These are phyloP conservation scores for Paxillus rubicundulus DNA, from an alignment of 768 basidiomycete species.

Conservation along the genomic window DNA sequence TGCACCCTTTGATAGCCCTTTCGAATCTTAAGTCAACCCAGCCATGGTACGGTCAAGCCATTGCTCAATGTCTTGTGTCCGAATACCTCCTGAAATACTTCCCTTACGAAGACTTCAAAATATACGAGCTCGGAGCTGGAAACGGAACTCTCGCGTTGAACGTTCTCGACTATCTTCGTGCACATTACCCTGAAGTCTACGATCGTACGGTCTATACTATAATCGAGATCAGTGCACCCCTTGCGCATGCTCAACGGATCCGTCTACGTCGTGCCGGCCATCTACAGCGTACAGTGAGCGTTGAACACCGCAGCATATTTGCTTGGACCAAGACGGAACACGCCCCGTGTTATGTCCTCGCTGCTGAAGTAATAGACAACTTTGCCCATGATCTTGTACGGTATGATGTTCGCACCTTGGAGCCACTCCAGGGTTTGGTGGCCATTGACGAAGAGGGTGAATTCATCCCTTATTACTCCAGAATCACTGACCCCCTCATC, in stretches of 20 bases:
- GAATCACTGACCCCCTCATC: constrained; percentile 83
- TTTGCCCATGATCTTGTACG: constrained; percentile 95
- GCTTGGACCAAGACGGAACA: constrained; percentile 74
- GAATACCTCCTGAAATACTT: constrained; percentile 94
- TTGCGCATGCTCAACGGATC: constrained; percentile 69
- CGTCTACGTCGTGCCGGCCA: constrained; percentile 50
- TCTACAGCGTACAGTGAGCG: constrained; percentile 47
- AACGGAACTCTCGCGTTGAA: constrained; percentile 94
- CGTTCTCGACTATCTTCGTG: constrained; percentile 76
- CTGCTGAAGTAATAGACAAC: constrained; percentile 98
- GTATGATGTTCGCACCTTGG: constrained; percentile 75
- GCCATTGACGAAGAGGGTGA: constrained; percentile 78
- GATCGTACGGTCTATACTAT: constrained; percentile 91
- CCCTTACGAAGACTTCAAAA: constrained; percentile 92
- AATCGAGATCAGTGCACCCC: constrained; percentile 85
- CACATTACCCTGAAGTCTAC: constrained; percentile 86
- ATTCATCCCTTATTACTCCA: constrained; percentile 79
- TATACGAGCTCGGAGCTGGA: constrained; percentile 98
- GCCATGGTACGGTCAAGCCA: constrained; percentile 94
- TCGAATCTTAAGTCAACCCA: constrained; percentile 32
- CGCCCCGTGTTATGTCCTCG: constrained; percentile 89
- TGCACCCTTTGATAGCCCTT: background rate
- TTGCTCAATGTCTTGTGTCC: constrained; percentile 84
- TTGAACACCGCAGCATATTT: constrained; percentile 80
- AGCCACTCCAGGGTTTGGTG: constrained; percentile 83